Base-by-base conservation (phyloP, 352 stramenopile genomes). In the Globisporangium heterothallicum region DNA sequence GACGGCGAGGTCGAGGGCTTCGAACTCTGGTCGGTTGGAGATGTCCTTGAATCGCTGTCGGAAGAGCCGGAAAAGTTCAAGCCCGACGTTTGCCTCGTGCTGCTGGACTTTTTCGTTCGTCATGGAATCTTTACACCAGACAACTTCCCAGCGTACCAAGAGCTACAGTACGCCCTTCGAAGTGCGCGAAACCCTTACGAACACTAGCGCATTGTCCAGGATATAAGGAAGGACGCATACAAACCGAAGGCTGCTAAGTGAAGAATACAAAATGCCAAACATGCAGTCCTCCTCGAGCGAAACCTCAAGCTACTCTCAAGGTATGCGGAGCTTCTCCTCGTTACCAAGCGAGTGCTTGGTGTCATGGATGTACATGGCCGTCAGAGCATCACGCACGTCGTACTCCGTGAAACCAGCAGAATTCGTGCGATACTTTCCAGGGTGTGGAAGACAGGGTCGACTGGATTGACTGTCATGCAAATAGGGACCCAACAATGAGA, bases 1-100 rank as follows among this genome's bases (percentile, higher is more conserved):
- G 79, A 87, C 49, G 62, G 68, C 18, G 79, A 90, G 45, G 79
- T 90, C 34, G 72, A 84, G 53, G 58, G 50, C 22, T 90, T 90
- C 43, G 69, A 79, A 35, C 57, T 84, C 21, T 77, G 78, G 59
- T 38, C 59, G 0, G 61, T 87, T 1, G 35, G 56, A 0, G 68
- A 83, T 24, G 57, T 70, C 16, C 30, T 86, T 5, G 38, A 43
- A 4, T 62, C 53, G 10, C 40, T 90, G 6, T 64, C 69, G 45
- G 66, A 70, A 6, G 63, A 75, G 44, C 69, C 72, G 12, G 66
- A 79, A 43, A 63, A 58, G 30, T 88, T 90, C 53, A 90, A 90
- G 56, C 79, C 74, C 40, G 77, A 90, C 46, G 74, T 88, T 42
- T 77, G 76, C 49, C 59, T 86, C 29, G 53, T 88, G 45, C 36